Evolutionary conservation across 805 yeast species (phyloP), one percentile per base, ranked within the genome.

Genomic region (Myxozyma neotropica): DNA sequence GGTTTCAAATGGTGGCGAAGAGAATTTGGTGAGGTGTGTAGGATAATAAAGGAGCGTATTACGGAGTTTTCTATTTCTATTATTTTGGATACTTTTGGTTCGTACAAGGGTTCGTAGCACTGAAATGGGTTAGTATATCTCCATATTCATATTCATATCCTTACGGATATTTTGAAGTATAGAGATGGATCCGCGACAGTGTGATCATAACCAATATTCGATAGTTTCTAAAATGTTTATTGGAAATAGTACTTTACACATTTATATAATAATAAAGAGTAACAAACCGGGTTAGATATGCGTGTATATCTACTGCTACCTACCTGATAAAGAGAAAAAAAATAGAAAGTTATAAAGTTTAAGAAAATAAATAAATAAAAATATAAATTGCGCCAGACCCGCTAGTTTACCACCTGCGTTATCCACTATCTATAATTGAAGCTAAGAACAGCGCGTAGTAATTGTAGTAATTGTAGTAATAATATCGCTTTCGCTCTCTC

Each of bases 1-100:
- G 94, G 31, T 87, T 85, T 72, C 81, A 85, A 63, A 88, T 87
- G 93, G 80, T 83, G 0, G 84, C 90, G n/a, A 87, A 87, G 68
- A 72, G 84, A 56, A 87, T 87, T 19, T 87, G 92, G 90, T 86
- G 38, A 24, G 23, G 19, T 47, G n/a, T 15, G n/a, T 19, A 29
- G 6, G 8, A 19, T 33, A 33, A 21, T 35, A 23, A 24, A 12
- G 36, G 19, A 24, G 12, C 17, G 15, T 17, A 19, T 36, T 31
- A 43, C 15, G 45, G n/a, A 15, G 35, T 17, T 36, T 36, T 47
- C 17, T 21, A 8, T 47, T 6, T 17, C 13, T 31, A n/a, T 21
- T 47, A n/a, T 7, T 17, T 5, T 21, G 5, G 4, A 2, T 31
- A 31, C 33, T 10, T 29, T 29, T 29, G 6, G 6, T 29, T 17